Evolutionary conservation across 352 stramenopile species (phyloP).

Genomic region (Globisporangium nagaii): DNA sequence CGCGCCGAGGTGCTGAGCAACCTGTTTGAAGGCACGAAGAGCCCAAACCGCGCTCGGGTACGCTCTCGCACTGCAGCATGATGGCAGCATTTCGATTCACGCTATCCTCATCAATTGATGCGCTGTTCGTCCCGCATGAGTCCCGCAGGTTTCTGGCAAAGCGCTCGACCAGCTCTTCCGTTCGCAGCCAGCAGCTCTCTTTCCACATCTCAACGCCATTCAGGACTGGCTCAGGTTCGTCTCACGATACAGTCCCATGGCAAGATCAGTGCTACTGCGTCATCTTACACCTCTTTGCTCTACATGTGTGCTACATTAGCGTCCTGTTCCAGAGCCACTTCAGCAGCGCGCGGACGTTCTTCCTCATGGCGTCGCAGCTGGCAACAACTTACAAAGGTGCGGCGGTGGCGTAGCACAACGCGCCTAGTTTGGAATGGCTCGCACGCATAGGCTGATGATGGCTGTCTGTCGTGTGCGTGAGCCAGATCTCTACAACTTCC

Average conservation of each 20-base stretch:
- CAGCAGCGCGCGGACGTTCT: constrained; percentile 29
- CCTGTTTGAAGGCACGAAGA: constrained; percentile 32
- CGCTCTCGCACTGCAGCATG: not conserved
- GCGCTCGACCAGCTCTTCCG: constrained; percentile 15
- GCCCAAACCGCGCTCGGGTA: constrained; percentile 5
- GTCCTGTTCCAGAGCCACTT: constrained; percentile 45
- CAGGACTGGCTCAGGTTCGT: constrained; percentile 65
- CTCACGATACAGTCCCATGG: not conserved
- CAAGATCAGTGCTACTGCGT: not conserved
- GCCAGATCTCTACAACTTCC: constrained; percentile 72
- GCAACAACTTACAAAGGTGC: constrained; percentile 39
- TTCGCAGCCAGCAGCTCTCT: constrained; percentile 27
- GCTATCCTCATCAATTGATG: too few species aligned
- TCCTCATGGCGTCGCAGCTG: constrained; percentile 39
- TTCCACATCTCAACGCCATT: constrained; percentile 42
- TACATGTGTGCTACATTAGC: constrained; percentile 16
- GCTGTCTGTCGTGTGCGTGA: not conserved
- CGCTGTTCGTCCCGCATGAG: too few species aligned
- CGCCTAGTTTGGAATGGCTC: too few species aligned
- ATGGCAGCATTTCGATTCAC: not conserved
- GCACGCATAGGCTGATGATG: not conserved
- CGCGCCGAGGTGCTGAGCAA: constrained; percentile 42
- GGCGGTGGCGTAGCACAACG: not conserved
- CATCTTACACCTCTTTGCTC: not conserved
- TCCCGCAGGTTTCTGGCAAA: constrained; percentile 9